Conservation (phyloP, 495 filamentous ascomycete genomes). For the Xylaria grammica region DNA sequence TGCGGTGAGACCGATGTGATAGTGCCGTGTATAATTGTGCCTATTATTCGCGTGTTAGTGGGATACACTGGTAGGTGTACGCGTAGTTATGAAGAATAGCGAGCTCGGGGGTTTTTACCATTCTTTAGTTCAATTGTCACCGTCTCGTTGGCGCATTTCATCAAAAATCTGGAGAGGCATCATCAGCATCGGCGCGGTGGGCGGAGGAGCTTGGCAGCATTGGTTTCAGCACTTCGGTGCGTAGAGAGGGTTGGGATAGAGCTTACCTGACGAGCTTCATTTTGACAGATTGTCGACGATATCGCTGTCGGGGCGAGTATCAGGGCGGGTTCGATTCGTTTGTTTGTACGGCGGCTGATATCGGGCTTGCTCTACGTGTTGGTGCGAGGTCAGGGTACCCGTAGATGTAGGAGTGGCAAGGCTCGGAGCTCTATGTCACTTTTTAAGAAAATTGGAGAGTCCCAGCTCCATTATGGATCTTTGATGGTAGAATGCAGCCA, state of each 20-base stretch:
- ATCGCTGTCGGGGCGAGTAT: slow-evolving; percentile 4
- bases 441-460: slow-evolving; percentile 17
- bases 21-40: slow-evolving; percentile 93
- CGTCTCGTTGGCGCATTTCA: slow-evolving; percentile 98
- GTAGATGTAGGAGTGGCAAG: neutral
- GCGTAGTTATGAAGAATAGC: neutral
- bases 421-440: slow-evolving; percentile 22
- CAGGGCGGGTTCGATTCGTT: neutral
- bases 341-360: neutral
- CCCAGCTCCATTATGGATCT: too few relatives aligned
- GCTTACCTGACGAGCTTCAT: slow-evolving; percentile 99
- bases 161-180: slow-evolving; percentile 75
- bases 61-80: slow-evolving; percentile 3
- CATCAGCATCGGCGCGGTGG: slow-evolving; percentile 45
- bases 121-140: slow-evolving; percentile 98
- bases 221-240: slow-evolving; percentile 40
- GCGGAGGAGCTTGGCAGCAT: slow-evolving; percentile 34
- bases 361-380: neutral
- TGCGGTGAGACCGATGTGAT: slow-evolving; percentile 93
- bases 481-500: too few relatives aligned
- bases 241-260: slow-evolving; percentile 24
- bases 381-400: slow-evolving; percentile 1
- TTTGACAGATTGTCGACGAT: slow-evolving; percentile 43
- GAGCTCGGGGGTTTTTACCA: slow-evolving; percentile 56
- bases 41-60: slow-evolving; percentile 48